These are phyloP conservation scores for Alnus glutinosa DNA, from an alignment of 306 rosid genomes.

Conservation along the genomic window DNA sequence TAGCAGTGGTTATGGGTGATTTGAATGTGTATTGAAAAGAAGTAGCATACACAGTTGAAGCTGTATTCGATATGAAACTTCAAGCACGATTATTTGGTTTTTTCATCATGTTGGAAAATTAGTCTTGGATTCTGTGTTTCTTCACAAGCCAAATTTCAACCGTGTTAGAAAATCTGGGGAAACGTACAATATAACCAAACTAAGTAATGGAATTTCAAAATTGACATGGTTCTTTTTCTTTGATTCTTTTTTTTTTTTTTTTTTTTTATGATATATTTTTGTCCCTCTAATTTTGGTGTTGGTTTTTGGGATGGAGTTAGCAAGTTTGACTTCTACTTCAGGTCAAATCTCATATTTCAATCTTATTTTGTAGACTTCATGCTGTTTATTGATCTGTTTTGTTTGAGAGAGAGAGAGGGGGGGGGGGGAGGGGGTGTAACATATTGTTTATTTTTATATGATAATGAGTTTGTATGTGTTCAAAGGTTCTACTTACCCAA, in stretches of 20 bases:
- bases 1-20: background rate
- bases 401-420: too few species aligned
- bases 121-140: background rate
- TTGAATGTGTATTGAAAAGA: background rate
- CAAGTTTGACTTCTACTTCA: background rate
- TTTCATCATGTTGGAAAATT: background rate
- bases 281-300: too few species aligned
- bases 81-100: background rate
- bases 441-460: too few species aligned
- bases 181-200: background rate
- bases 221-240: background rate
- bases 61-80: background rate
- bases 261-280: too few species aligned
- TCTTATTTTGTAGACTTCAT: background rate
- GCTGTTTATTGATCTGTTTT: background rate
- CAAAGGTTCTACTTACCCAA: too few species aligned
- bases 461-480: too few species aligned
- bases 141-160: background rate
- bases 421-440: too few species aligned
- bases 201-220: background rate
- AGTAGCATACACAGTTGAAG: background rate
- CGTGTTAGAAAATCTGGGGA: background rate
- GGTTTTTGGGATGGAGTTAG: constrained; percentile 4
- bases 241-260: background rate
- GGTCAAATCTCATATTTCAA: background rate